phyloP scores from a whole-genome alignment of 2,329 filamentous ascomycete species.

The Pseudogymnoascus sp. region DNA sequence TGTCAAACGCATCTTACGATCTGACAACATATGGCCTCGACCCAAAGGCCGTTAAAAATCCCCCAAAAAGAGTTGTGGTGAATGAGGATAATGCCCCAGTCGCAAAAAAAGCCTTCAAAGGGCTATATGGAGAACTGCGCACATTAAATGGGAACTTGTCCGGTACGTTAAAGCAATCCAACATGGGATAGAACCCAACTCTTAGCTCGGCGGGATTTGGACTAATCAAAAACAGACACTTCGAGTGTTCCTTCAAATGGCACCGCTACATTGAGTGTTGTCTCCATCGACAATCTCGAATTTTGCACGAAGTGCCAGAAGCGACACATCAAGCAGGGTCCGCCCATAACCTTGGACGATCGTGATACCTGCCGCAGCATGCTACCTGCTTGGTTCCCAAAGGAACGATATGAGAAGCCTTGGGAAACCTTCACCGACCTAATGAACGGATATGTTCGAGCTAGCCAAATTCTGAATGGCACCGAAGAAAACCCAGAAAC shows the following conservation, averaged over 20 bases:
- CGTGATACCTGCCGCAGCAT: constrained; percentile 23
- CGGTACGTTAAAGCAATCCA: background rate
- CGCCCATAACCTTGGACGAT: constrained; percentile 19
- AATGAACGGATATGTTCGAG: constrained; percentile 19
- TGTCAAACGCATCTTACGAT: background rate
- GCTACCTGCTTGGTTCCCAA: constrained; percentile 26
- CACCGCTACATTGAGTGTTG: constrained; percentile 8
- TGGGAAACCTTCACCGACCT: constrained; percentile 18
- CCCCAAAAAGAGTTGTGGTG: background rate
- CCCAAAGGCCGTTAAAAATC: background rate
- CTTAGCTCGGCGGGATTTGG: background rate
- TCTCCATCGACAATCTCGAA: constrained; percentile 11
- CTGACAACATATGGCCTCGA: background rate
- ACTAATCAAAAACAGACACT: background rate
- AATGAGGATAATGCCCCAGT: no score
- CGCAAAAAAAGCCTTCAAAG: background rate
- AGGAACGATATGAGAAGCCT: constrained; percentile 15
- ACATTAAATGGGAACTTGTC: background rate
- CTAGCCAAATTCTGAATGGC: constrained; percentile 13
- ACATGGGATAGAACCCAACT: background rate
- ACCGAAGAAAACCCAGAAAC: constrained; percentile 5
- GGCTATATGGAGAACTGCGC: background rate
- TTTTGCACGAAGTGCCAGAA: constrained; percentile 23
- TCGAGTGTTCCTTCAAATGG: background rate
- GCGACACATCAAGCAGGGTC: constrained; percentile 23